A percentile compares a stretch with the other conserved stretches of the same genome.
Conservation (phyloP, 768 basidiomycete genomes). For the Tremella fuciformis region DNA sequence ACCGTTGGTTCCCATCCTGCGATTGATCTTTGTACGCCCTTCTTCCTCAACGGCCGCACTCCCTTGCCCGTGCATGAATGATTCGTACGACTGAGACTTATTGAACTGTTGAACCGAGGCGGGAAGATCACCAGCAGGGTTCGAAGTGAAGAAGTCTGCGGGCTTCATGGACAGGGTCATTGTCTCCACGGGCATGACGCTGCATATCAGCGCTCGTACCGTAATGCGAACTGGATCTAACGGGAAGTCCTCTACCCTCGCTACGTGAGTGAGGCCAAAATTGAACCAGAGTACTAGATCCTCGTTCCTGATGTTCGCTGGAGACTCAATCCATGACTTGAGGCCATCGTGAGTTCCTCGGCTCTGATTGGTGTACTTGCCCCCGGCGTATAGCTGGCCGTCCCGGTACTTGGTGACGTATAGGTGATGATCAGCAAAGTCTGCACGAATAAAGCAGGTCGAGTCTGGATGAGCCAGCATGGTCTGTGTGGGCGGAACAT, state of each 20-base stretch:
- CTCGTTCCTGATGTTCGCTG: constrained; percentile 31
- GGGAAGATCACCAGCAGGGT: constrained; percentile 41
- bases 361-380: constrained; percentile 42
- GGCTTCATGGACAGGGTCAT: constrained; percentile 39
- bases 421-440: no score
- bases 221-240: constrained; percentile 1
- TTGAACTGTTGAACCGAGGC: constrained; percentile 32
- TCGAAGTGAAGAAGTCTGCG: constrained; percentile 36
- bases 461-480: no score
- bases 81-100: constrained; percentile 5
- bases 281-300: constrained; percentile 46
- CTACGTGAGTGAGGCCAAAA: constrained; percentile 45
- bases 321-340: constrained; percentile 28
- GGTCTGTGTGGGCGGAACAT: no score
- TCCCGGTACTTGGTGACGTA: constrained; percentile 26
- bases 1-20: no score
- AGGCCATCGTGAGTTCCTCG: constrained; percentile 37
- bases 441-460: no score
- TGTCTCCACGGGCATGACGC: constrained; percentile 32
- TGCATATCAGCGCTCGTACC: no score
- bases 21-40: no score
- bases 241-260: constrained; percentile 46
- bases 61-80: not conserved
- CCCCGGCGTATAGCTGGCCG: constrained; percentile 38
- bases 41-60: constrained; percentile 3